phyloP scores from a whole-genome alignment of 225 moss, liverwort and hornwort genomes.

The Marchantia polymorpha region DNA sequence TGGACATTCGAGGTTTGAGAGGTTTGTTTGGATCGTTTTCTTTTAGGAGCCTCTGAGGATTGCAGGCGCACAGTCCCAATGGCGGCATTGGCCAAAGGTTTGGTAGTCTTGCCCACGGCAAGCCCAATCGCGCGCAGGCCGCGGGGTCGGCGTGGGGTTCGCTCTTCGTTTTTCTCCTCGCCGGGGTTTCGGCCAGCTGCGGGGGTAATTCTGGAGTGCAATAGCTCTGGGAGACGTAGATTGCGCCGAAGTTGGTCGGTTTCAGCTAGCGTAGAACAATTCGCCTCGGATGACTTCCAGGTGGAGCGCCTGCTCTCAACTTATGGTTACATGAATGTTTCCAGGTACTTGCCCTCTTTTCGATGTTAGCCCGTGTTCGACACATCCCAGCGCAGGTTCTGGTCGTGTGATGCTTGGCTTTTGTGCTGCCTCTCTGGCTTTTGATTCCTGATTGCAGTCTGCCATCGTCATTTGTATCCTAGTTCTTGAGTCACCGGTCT shows the following conservation, averaged over 20 bases:
- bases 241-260: not conserved
- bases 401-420: not conserved
- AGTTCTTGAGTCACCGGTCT: not conserved
- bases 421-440: not conserved
- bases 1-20: no score
- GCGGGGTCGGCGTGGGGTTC: not conserved
- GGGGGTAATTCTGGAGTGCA: constrained; percentile 1
- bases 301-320: constrained; percentile 71
- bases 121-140: not conserved
- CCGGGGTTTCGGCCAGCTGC: not conserved
- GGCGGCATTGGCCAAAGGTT: constrained; percentile 5
- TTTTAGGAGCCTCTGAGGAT: not conserved
- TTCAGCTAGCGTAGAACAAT: constrained; percentile 53
- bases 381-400: not conserved
- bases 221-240: not conserved
- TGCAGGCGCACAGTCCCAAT: not conserved
- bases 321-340: constrained; percentile 86
- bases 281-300: constrained; percentile 85
- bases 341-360: constrained; percentile 41
- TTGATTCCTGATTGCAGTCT: no score
- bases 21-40: not conserved
- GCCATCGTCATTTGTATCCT: not conserved
- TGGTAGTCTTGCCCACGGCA: not conserved
- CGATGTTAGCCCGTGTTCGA: not conserved
- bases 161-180: not conserved